Percentiles rank a stretch among this genome's conserved stretches.
Conservation (phyloP, 805 yeast species). For the Starmera caribaea region DNA sequence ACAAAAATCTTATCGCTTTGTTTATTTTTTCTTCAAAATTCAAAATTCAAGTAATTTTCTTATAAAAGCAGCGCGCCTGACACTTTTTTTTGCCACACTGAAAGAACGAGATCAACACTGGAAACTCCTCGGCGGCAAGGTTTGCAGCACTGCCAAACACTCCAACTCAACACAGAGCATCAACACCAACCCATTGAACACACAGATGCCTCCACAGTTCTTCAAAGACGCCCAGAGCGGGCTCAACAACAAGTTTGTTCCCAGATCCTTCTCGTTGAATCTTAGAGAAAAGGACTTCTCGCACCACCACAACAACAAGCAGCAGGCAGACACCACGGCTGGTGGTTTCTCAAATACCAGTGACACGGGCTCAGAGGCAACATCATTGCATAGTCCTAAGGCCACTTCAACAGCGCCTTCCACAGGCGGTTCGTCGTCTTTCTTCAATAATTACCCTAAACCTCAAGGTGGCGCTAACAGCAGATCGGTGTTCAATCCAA, state of each 20-base stretch:
- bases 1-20: too few relatives aligned
- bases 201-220: slow-evolving; percentile 16
- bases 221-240: slow-evolving; percentile 15
- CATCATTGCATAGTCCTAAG: slow-evolving; percentile 1
- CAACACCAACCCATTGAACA: too few relatives aligned
- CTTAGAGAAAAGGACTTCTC: slow-evolving; percentile 3
- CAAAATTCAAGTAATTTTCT: too few relatives aligned
- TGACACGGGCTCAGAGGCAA: slow-evolving; percentile 1
- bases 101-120: too few relatives aligned
- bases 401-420: slow-evolving; percentile 5
- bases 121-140: too few relatives aligned
- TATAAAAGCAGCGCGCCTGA: too few relatives aligned
- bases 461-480: background rate
- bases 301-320: background rate
- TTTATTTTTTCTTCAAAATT: too few relatives aligned
- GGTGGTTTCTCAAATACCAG: background rate
- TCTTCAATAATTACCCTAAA: background rate
- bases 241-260: slow-evolving; percentile 12
- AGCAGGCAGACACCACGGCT: background rate
- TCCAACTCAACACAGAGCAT: too few relatives aligned
- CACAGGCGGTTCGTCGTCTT: slow-evolving; percentile 4
- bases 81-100: too few relatives aligned
- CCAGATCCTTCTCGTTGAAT: slow-evolving; percentile 14
- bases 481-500: background rate
- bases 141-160: too few relatives aligned